Evolutionary conservation across 2,329 filamentous ascomycete genomes (phyloP).

Genomic region (Rhexocercosporidium sp.): DNA sequence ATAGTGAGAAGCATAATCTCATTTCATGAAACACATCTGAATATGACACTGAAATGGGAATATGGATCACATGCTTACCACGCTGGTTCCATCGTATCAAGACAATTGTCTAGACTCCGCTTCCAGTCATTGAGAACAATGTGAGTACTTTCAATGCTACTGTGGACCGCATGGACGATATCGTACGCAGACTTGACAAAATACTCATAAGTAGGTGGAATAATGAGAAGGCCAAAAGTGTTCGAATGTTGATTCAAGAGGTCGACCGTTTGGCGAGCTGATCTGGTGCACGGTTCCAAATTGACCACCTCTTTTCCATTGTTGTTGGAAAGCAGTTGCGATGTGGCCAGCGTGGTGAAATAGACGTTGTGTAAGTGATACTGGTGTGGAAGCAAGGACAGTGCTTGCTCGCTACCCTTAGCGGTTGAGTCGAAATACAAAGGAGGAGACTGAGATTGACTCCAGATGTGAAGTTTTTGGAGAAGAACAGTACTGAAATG

Average conservation of each 20-base stretch:
- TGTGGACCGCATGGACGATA: slow-evolving; percentile 36
- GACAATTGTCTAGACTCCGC: slow-evolving; percentile 36
- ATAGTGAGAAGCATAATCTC: neutral
- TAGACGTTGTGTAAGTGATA: slow-evolving; percentile 41
- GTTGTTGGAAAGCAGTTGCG: slow-evolving; percentile 34
- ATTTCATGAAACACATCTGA: no score
- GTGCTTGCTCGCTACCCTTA: slow-evolving; percentile 26
- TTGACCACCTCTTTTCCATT: slow-evolving; percentile 29
- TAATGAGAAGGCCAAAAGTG: slow-evolving; percentile 47
- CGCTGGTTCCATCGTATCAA: slow-evolving; percentile 37
- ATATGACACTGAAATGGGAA: no score
- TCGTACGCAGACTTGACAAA: slow-evolving; percentile 45
- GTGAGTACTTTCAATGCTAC: slow-evolving; percentile 39
- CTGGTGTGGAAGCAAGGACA: slow-evolving; percentile 40
- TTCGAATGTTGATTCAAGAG: slow-evolving; percentile 47
- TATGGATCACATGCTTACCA: no score
- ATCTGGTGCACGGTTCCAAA: slow-evolving; percentile 42
- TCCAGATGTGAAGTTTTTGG: slow-evolving; percentile 37
- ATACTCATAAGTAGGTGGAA: slow-evolving; percentile 48
- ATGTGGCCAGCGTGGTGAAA: slow-evolving; percentile 37
- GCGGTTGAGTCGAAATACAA: slow-evolving; percentile 33
- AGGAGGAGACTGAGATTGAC: slow-evolving; percentile 32
- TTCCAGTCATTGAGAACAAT: slow-evolving; percentile 40
- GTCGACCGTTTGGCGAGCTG: slow-evolving; percentile 44
- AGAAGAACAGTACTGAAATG: slow-evolving; percentile 33